Conservation (phyloP, 495 filamentous ascomycete species). For the Neurospora africana region DNA sequence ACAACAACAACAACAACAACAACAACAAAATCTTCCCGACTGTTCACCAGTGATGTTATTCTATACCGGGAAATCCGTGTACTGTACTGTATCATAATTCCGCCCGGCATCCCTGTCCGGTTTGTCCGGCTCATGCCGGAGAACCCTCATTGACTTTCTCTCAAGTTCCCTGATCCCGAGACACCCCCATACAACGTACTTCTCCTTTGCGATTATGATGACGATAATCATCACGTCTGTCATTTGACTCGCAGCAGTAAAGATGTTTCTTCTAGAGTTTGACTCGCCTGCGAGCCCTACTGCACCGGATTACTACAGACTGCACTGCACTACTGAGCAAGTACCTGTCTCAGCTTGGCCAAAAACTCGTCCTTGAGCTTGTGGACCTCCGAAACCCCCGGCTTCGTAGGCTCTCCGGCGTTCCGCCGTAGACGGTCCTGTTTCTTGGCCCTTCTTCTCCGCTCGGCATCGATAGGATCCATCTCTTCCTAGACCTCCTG, state of each 20-base stretch:
- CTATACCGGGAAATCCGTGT: not conserved
- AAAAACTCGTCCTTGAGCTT: constrained; percentile 72
- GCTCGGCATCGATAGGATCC: constrained; percentile 80
- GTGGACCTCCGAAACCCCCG: constrained; percentile 62
- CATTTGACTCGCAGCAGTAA: not conserved
- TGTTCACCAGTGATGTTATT: not conserved
- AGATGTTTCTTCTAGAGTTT: not conserved
- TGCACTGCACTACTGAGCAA: constrained; percentile 44
- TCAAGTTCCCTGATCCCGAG: not conserved
- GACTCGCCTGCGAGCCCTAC: not conserved
- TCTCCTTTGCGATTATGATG: not conserved
- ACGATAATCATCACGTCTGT: not conserved
- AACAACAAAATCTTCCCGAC: too few relatives aligned
- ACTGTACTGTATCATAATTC: not conserved
- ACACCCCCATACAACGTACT: not conserved
- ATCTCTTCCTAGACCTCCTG: constrained; percentile 62
- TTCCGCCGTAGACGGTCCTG: constrained; percentile 70
- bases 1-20: too few relatives aligned
- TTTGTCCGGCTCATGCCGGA: not conserved
- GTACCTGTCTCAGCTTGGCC: constrained; percentile 71
- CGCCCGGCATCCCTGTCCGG: not conserved
- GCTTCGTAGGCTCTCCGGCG: constrained; percentile 86
- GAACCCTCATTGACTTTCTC: not conserved
- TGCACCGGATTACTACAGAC: not conserved
- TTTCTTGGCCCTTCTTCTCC: constrained; percentile 59